These are phyloP conservation scores for Tylopilus sp. DNA, from an alignment of 768 basidiomycete species.

Conservation along the genomic window DNA sequence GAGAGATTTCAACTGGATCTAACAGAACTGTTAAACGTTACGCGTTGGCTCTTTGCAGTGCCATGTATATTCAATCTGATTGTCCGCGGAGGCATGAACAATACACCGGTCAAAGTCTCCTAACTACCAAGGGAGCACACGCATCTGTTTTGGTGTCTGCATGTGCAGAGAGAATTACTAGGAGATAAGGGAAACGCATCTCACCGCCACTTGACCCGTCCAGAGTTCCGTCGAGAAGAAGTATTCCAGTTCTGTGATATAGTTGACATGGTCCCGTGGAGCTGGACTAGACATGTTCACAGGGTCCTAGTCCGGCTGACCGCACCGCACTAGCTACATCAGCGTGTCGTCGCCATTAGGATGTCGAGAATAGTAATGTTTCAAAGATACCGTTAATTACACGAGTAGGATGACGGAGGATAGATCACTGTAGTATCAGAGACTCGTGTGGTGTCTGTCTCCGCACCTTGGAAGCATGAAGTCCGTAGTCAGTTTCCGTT, in stretches of 20 bases:
- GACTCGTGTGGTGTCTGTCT: too few species aligned
- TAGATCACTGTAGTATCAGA: too few species aligned
- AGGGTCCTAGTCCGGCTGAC: background rate
- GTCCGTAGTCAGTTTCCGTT: background rate
- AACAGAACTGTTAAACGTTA: too few species aligned
- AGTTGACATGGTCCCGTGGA: constrained; percentile 11
- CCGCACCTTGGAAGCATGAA: background rate
- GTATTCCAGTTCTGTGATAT: background rate
- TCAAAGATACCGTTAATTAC: background rate
- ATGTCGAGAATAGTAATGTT: background rate
- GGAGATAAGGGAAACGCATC: too few species aligned
- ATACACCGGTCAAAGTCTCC: constrained; percentile 44
- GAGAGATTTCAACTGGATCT: too few species aligned
- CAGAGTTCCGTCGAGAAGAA: constrained; percentile 41
- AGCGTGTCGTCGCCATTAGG: background rate
- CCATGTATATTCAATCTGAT: too few species aligned
- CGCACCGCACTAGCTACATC: background rate
- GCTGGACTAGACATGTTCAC: constrained; percentile 4
- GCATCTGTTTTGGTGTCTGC: too few species aligned
- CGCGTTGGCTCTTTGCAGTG: too few species aligned
- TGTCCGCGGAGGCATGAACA: constrained; percentile 35
- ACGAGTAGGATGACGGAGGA: background rate
- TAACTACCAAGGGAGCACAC: constrained; percentile 38
- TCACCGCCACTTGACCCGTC: constrained; percentile 57
- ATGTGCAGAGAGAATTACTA: too few species aligned